Percentiles rank a stretch among this genome's conserved stretches.
Conservation (phyloP, 2,329 filamentous ascomycete genomes). For the Bipolaris bicolor region DNA sequence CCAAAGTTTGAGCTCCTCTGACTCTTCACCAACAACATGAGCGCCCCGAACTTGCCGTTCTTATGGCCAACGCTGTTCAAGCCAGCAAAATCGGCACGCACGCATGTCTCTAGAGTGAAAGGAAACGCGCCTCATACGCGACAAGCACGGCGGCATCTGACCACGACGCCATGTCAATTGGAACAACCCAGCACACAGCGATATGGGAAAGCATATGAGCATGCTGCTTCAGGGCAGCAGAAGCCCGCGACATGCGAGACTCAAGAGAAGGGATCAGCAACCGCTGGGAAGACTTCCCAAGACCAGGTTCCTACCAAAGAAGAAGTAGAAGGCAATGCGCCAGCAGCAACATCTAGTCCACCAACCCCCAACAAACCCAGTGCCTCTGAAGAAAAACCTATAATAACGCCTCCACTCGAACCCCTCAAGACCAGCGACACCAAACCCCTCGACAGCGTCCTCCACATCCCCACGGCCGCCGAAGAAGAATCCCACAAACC, state of each 20-base stretch:
- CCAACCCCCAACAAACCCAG: conserved; percentile 20
- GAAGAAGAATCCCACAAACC: conserved; percentile 56
- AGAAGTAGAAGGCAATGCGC: conserved; percentile 33
- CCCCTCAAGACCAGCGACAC: conserved; percentile 32
- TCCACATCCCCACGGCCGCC: conserved; percentile 50
- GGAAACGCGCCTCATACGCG: conserved; percentile 18
- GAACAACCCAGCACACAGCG: conserved; percentile 48
- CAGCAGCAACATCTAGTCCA: conserved; percentile 23
- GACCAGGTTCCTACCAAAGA: conserved; percentile 28
- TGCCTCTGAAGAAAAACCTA: conserved; percentile 21
- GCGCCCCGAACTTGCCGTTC: conserved; percentile 54
- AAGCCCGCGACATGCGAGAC: conserved; percentile 14
- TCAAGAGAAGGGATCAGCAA: conserved; percentile 4
- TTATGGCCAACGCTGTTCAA: conserved; percentile 56
- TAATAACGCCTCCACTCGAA: conserved; percentile 23
- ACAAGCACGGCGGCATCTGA: conserved; percentile 29
- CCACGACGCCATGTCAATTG: conserved; percentile 38
- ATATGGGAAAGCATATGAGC: conserved; percentile 58
- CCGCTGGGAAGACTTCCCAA: conserved; percentile 11
- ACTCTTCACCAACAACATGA: conserved; percentile 41
- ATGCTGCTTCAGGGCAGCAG: conserved; percentile 47
- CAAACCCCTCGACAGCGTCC: conserved; percentile 50
- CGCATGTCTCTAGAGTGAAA: conserved; percentile 20
- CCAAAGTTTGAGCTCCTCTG: conserved; percentile 3
- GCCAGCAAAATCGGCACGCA: conserved; percentile 32